phyloP scores from a whole-genome alignment of 352 stramenopile genomes.

The Phytophthora tubulina region DNA sequence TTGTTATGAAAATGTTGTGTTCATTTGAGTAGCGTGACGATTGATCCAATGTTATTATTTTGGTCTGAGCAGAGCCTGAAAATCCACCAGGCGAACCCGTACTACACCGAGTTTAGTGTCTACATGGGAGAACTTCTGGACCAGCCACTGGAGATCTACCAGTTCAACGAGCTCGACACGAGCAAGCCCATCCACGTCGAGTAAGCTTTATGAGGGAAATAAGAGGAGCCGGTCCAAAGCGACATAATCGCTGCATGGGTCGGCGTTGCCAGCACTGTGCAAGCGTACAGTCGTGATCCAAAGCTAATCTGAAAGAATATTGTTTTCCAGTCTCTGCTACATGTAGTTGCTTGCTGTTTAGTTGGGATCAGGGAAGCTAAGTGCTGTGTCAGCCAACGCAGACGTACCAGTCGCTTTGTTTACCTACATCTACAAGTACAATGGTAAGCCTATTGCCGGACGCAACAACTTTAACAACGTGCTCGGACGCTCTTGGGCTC shows the following conservation, averaged over 20 bases:
- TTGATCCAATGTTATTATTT: conserved; percentile 1
- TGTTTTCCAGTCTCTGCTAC: too few relatives aligned
- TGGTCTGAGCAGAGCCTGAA: conserved; percentile 31
- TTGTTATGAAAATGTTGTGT: background rate
- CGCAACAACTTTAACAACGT: too few relatives aligned
- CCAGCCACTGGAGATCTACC: conserved; percentile 17
- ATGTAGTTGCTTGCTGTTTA: too few relatives aligned
- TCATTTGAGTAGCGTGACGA: background rate
- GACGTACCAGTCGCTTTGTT: too few relatives aligned
- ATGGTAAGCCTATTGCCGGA: too few relatives aligned
- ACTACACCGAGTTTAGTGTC: conserved; percentile 23
- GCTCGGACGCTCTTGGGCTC: too few relatives aligned
- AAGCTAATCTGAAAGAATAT: too few relatives aligned
- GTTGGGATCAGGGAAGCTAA: too few relatives aligned
- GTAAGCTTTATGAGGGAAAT: conserved; percentile 4
- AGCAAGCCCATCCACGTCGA: conserved; percentile 30
- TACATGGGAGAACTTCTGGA: conserved; percentile 24
- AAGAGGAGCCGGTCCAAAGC: background rate
- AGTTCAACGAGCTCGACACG: conserved; percentile 34
- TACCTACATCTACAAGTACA: too few relatives aligned
- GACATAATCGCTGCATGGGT: background rate
- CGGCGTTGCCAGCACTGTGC: background rate
- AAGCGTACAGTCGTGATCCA: background rate
- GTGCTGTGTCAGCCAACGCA: too few relatives aligned
- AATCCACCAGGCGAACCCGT: conserved; percentile 36